Percentiles rank a stretch among this genome's conserved stretches.
These are phyloP conservation scores for Mangifera indica DNA, from an alignment of 345 rosid species.

Conservation along the genomic window DNA sequence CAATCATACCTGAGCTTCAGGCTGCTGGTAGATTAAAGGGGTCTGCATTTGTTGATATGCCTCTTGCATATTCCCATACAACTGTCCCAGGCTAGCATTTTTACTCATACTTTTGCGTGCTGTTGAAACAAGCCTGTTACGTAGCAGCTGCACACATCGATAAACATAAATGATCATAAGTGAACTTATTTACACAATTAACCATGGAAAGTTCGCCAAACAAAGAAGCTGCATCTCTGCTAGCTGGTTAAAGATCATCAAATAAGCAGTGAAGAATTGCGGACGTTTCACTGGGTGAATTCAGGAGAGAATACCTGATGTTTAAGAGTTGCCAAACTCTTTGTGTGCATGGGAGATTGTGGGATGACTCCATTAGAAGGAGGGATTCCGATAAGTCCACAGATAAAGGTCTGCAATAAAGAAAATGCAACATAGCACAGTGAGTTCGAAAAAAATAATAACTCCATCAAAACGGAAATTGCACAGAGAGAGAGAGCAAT, in stretches of 20 bases:
- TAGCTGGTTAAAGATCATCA: neutral
- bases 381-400: constrained; percentile 82
- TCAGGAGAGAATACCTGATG: constrained; percentile 57
- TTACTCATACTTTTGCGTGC: constrained; percentile 61
- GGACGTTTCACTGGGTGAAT: neutral
- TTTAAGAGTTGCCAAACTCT: constrained; percentile 77
- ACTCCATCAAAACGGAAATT: neutral
- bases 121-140: constrained; percentile 70
- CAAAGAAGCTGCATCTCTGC: neutral
- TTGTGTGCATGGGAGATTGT: constrained; percentile 91
- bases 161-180: neutral
- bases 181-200: neutral
- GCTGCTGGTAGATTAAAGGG: constrained; percentile 66
- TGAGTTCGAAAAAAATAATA: neutral
- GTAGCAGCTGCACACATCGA: constrained; percentile 55
- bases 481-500: neutral
- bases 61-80: constrained; percentile 84
- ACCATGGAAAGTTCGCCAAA: neutral
- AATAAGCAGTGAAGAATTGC: neutral
- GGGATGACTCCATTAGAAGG: constrained; percentile 86
- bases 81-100: constrained; percentile 76
- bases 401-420: constrained; percentile 55
- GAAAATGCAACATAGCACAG: neutral
- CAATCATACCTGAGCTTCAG: constrained; percentile 34
- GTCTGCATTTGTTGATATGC: constrained; percentile 85